Percentiles rank a stretch among this genome's conserved stretches.
Evolutionary conservation across 2,329 filamentous ascomycete species (phyloP).

Genomic region (Fusarium aywerte): DNA sequence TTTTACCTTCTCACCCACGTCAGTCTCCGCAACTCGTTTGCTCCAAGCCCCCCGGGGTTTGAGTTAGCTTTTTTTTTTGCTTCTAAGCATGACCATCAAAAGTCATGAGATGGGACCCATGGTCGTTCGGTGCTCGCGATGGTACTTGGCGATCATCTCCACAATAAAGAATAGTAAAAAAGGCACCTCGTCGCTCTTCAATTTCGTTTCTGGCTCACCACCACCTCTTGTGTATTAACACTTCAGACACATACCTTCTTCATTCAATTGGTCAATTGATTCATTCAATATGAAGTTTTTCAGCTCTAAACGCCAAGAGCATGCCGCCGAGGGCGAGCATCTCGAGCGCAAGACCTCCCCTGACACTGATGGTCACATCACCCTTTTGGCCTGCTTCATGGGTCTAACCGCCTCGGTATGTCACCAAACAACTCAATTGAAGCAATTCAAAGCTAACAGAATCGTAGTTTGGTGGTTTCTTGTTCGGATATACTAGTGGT

Average conservation of each 20-base stretch:
- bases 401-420: slow-evolving; percentile 59
- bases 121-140: slow-evolving; percentile 31
- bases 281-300: slow-evolving; percentile 37
- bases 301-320: slow-evolving; percentile 33
- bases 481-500: slow-evolving; percentile 67
- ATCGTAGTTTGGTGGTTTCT: slow-evolving; percentile 58
- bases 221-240: slow-evolving; percentile 16
- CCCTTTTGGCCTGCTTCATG: slow-evolving; percentile 58
- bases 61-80: slow-evolving; percentile 30
- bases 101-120: slow-evolving; percentile 38
- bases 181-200: slow-evolving; percentile 25
- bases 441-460: background rate
- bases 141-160: slow-evolving; percentile 28
- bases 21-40: slow-evolving; percentile 35
- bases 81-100: slow-evolving; percentile 31
- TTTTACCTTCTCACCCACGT: slow-evolving; percentile 31
- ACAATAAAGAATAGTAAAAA: slow-evolving; percentile 39
- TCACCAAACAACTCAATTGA: background rate
- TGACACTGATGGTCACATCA: slow-evolving; percentile 48
- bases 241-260: slow-evolving; percentile 4
- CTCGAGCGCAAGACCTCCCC: slow-evolving; percentile 32
- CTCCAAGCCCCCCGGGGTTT: slow-evolving; percentile 27
- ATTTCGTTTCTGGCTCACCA: slow-evolving; percentile 7
- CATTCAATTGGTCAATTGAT: slow-evolving; percentile 24
- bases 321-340: slow-evolving; percentile 35